Conservation (phyloP, 179 eudicot species). For the Pouteria campechiana region DNA sequence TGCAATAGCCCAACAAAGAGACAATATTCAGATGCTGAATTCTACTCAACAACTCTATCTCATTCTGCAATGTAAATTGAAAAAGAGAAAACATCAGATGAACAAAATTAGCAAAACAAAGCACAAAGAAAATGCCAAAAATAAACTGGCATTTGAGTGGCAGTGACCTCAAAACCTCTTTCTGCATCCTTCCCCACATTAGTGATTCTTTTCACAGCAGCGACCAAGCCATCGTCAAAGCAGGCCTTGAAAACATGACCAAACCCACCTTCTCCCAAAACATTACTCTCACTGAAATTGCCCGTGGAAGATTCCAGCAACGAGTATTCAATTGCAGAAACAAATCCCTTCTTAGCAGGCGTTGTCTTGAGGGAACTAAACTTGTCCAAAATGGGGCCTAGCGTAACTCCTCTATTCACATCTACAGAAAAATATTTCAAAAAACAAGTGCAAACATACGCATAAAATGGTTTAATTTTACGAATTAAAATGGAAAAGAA, state of each 20-base stretch:
- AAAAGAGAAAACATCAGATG: background rate
- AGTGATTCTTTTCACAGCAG: constrained; percentile 64
- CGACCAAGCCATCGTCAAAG: constrained; percentile 38
- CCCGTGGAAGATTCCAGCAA: constrained; percentile 58
- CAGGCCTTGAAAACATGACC: constrained; percentile 81
- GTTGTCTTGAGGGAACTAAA: constrained; percentile 28
- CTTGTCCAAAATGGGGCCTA: constrained; percentile 30
- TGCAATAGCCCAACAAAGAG: constrained; percentile 53
- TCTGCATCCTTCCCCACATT: constrained; percentile 44
- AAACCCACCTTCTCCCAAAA: constrained; percentile 62
- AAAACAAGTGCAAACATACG: background rate
- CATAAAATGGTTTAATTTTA: background rate
- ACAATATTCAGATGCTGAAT: constrained; percentile 64
- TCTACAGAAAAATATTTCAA: constrained; percentile 15
- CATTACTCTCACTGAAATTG: constrained; percentile 42
- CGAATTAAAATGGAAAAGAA: background rate
- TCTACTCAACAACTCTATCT: constrained; percentile 56
- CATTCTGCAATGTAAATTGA: constrained; percentile 47
- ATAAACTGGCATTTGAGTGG: too few relatives aligned
- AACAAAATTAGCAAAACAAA: too few relatives aligned
- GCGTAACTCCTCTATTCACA: constrained; percentile 23
- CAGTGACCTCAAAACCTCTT: constrained; percentile 76
- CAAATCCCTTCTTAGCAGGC: constrained; percentile 32
- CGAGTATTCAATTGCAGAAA: constrained; percentile 46
- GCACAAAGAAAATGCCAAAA: background rate